Conservation (phyloP, 331 rosid genomes). For the Acacia pycnantha region DNA sequence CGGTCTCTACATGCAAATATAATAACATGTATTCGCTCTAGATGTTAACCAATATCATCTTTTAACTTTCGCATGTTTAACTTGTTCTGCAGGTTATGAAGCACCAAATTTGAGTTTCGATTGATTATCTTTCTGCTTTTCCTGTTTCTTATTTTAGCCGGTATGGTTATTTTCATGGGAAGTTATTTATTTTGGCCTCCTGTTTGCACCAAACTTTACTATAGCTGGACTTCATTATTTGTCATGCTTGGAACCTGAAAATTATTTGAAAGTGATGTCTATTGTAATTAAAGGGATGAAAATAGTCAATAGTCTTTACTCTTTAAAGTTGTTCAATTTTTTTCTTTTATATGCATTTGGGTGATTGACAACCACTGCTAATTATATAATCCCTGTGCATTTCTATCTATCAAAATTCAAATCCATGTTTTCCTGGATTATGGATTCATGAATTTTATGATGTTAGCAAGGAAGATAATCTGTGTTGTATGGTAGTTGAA, state of each 20-base stretch:
- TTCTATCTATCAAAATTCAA: neutral
- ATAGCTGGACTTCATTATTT: neutral
- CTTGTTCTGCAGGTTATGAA: constrained; percentile 53
- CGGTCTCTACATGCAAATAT: neutral
- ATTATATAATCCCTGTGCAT: neutral
- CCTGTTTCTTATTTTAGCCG: neutral
- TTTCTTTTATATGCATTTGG: neutral
- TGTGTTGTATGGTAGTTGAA: neutral
- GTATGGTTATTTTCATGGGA: neutral
- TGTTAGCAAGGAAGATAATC: neutral
- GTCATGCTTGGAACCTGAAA: neutral
- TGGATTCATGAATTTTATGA: neutral
- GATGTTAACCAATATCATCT: neutral
- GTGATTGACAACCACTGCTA: neutral
- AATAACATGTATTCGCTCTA: neutral
- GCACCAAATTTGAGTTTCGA: constrained; percentile 58
- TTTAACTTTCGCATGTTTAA: neutral
- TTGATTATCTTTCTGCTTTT: neutral
- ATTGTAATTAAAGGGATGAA: neutral
- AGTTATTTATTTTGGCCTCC: neutral
- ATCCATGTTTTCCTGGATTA: constrained; percentile 4
- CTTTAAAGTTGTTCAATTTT: neutral
- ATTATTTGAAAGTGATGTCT: neutral
- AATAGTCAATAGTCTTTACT: neutral
- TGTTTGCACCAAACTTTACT: neutral